phyloP scores from a whole-genome alignment of 1,139 yeast species.

The Blastobotrys buckinghamii region DNA sequence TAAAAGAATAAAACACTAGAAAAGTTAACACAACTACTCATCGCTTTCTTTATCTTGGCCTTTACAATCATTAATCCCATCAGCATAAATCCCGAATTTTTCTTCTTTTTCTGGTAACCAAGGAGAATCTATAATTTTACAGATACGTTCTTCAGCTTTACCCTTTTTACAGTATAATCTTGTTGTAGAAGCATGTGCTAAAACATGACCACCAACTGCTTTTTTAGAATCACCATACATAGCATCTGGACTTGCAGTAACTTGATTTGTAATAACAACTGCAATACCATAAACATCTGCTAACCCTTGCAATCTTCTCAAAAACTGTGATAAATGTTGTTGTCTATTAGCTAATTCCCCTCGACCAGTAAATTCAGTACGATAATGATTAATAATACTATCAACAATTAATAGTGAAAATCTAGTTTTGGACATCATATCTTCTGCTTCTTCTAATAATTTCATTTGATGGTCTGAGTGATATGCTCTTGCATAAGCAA shows the following conservation, averaged over 20 bases:
- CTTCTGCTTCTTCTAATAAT: slow-evolving; percentile 82
- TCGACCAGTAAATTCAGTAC: slow-evolving; percentile 94
- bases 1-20: no score
- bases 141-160: slow-evolving; percentile 83
- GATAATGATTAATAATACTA: slow-evolving; percentile 90
- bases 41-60: slow-evolving; percentile 48
- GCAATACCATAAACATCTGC: slow-evolving; percentile 99
- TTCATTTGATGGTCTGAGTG: slow-evolving; percentile 95
- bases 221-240: slow-evolving; percentile 97
- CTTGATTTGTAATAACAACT: slow-evolving; percentile 96
- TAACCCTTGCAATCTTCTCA: slow-evolving; percentile 84
- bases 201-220: slow-evolving; percentile 97
- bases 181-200: slow-evolving; percentile 96
- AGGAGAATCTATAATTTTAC: slow-evolving; percentile 92
- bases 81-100: slow-evolving; percentile 91
- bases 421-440: slow-evolving; percentile 93
- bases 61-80: slow-evolving; percentile 94
- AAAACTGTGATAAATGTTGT: slow-evolving; percentile 85
- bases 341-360: slow-evolving; percentile 96
- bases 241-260: slow-evolving; percentile 92
- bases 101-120: slow-evolving; percentile 95
- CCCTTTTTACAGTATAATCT: slow-evolving; percentile 87
- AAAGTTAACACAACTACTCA: slow-evolving; percentile 8
- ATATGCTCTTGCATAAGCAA: slow-evolving; percentile 95
- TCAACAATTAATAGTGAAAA: slow-evolving; percentile 76